Conservation (phyloP, 345 rosid species). For the Populus simonii region DNA sequence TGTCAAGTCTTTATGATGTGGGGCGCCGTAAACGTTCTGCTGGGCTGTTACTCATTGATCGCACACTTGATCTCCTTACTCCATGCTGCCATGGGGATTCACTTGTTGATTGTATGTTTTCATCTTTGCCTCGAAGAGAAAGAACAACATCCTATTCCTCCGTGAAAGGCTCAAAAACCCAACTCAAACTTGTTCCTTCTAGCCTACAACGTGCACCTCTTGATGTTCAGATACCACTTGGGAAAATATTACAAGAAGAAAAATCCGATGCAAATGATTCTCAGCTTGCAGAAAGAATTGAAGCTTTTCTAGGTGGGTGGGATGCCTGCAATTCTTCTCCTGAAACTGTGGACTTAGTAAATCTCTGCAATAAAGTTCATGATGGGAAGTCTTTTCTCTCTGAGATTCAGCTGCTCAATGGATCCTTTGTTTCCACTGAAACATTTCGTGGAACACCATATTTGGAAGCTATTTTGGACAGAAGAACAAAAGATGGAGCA, state of each 20-base stretch:
- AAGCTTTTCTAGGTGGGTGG: slow-evolving; percentile 79
- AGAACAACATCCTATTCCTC: slow-evolving; percentile 38
- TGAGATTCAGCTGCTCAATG: slow-evolving; percentile 45
- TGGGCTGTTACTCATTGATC: slow-evolving; percentile 82
- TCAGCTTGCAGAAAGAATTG: slow-evolving; percentile 49
- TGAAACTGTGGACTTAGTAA: slow-evolving; percentile 31
- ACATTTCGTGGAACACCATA: slow-evolving; percentile 76
- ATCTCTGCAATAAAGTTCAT: slow-evolving; percentile 26
- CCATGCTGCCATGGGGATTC: slow-evolving; percentile 93
- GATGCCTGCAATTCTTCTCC: slow-evolving; percentile 40
- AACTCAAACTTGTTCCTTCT: slow-evolving; percentile 43
- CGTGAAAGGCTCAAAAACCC: slow-evolving; percentile 49
- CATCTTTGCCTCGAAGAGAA: slow-evolving; percentile 71
- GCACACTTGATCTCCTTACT: slow-evolving; percentile 91
- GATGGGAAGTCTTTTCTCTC: slow-evolving; percentile 32
- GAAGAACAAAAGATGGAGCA: slow-evolving; percentile 81
- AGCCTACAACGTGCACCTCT: slow-evolving; percentile 59
- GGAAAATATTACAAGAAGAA: slow-evolving; percentile 52
- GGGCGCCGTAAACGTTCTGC: slow-evolving; percentile 93
- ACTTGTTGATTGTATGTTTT: slow-evolving; percentile 76
- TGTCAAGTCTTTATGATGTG: slow-evolving; percentile 97
- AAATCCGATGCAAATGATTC: slow-evolving; percentile 37
- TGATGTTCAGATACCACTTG: slow-evolving; percentile 74
- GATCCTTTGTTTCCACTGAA: slow-evolving; percentile 71
- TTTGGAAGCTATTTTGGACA: slow-evolving; percentile 80